phyloP scores from a whole-genome alignment of 2,329 filamentous ascomycete genomes.

The Nemania bipapillata region DNA sequence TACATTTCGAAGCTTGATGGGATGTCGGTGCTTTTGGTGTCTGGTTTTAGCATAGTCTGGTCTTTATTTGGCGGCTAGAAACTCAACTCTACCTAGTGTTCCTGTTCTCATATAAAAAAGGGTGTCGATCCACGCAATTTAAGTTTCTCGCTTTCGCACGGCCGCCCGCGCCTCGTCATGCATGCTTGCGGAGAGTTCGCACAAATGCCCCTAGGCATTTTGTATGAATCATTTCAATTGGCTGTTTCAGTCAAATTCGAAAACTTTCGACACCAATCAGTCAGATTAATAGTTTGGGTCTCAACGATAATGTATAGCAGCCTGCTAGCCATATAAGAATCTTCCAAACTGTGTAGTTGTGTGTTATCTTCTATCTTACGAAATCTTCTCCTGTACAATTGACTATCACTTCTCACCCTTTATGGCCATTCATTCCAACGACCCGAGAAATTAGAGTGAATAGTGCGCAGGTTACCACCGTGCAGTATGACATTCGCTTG shows the following conservation, averaged over 20 bases:
- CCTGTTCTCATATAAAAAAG: background rate
- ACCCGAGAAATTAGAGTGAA: background rate
- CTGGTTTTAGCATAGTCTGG: background rate
- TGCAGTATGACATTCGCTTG: background rate
- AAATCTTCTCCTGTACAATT: too few relatives aligned
- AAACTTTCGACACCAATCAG: too few relatives aligned
- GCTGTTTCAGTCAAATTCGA: too few relatives aligned
- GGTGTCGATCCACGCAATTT: background rate
- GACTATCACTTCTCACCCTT: too few relatives aligned
- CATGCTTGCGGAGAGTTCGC: background rate
- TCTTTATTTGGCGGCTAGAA: background rate
- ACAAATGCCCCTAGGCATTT: background rate
- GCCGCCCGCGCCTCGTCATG: background rate
- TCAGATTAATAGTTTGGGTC: too few relatives aligned
- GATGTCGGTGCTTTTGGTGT: background rate
- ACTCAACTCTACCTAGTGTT: background rate
- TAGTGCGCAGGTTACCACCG: background rate
- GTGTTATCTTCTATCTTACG: too few relatives aligned
- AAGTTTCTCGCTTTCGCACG: background rate
- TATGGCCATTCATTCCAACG: too few relatives aligned
- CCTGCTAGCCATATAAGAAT: too few relatives aligned
- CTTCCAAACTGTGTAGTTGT: too few relatives aligned
- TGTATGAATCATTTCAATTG: too few relatives aligned
- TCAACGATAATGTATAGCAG: too few relatives aligned
- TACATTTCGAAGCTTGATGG: background rate